Conservation (phyloP, 768 basidiomycete species). For the Tylopilus felleus region DNA sequence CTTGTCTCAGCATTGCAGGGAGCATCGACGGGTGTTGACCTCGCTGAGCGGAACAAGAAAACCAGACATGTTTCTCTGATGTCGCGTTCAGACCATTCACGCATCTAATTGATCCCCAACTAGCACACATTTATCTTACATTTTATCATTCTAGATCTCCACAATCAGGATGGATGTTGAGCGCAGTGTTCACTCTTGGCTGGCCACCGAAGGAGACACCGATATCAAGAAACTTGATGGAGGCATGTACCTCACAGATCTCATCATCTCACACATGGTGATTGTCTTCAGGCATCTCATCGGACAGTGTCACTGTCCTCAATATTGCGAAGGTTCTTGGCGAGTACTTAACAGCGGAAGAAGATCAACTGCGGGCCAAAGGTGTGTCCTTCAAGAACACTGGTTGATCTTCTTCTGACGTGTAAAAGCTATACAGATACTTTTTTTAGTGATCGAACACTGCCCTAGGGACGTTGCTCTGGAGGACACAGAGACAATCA, state of each 20-base stretch:
- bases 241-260: slow-evolving; percentile 41
- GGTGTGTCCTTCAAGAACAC: slow-evolving; percentile 44
- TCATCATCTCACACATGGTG: background rate
- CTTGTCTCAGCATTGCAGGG: slow-evolving; percentile 15
- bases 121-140: background rate
- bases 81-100: background rate
- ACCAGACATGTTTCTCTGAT: background rate
- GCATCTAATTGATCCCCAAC: slow-evolving; percentile 11
- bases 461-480: slow-evolving; percentile 65
- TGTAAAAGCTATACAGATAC: slow-evolving; percentile 71
- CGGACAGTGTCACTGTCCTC: slow-evolving; percentile 57
- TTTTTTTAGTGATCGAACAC: slow-evolving; percentile 65
- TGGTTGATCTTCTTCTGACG: background rate
- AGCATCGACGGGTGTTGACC: slow-evolving; percentile 19
- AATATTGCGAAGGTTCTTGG: slow-evolving; percentile 84
- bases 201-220: slow-evolving; percentile 57
- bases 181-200: slow-evolving; percentile 68
- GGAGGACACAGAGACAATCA: slow-evolving; percentile 79
- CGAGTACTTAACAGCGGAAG: slow-evolving; percentile 84
- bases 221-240: slow-evolving; percentile 56
- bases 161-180: slow-evolving; percentile 41
- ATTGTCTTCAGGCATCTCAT: slow-evolving; percentile 45
- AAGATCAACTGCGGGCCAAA: slow-evolving; percentile 72
- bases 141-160: background rate
- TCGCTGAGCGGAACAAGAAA: slow-evolving; percentile 7